Conservation (phyloP, 1,284 basidiomycete genomes). For the Ustilago trichophora region DNA sequence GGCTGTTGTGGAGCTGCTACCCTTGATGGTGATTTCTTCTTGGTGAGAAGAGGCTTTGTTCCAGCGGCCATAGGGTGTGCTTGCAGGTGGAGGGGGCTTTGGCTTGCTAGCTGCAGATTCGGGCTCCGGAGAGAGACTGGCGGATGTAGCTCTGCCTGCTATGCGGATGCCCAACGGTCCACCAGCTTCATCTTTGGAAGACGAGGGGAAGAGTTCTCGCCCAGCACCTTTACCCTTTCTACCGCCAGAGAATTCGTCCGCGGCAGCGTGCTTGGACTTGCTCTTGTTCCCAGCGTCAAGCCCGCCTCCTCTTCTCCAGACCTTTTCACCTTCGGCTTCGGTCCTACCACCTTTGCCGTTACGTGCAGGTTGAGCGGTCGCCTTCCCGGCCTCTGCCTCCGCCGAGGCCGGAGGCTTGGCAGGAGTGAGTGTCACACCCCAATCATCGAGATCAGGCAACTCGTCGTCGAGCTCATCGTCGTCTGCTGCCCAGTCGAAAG, state of each 20-base stretch:
- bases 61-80: conserved; percentile 43
- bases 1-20: conserved; percentile 2
- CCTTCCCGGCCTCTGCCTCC: no score
- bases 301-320: conserved; percentile 4
- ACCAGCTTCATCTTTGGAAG: background rate
- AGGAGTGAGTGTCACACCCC: conserved; percentile 43
- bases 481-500: conserved; percentile 57
- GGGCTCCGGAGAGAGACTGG: conserved; percentile 11
- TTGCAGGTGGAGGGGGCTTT: conserved; percentile 11
- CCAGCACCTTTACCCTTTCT: background rate
- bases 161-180: conserved; percentile 33
- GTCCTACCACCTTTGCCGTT: background rate
- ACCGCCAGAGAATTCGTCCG: background rate
- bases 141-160: conserved; percentile 30
- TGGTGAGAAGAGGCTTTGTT: background rate
- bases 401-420: conserved; percentile 13
- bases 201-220: conserved; percentile 3
- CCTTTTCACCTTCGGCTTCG: background rate
- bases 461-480: conserved; percentile 55
- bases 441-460: conserved; percentile 54
- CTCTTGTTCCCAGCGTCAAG: background rate
- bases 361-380: no score
- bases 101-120: background rate
- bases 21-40: conserved; percentile 4
- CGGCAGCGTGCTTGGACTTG: background rate